These are phyloP conservation scores for Pythium aquatile DNA, from an alignment of 352 stramenopile genomes.

Conservation along the genomic window DNA sequence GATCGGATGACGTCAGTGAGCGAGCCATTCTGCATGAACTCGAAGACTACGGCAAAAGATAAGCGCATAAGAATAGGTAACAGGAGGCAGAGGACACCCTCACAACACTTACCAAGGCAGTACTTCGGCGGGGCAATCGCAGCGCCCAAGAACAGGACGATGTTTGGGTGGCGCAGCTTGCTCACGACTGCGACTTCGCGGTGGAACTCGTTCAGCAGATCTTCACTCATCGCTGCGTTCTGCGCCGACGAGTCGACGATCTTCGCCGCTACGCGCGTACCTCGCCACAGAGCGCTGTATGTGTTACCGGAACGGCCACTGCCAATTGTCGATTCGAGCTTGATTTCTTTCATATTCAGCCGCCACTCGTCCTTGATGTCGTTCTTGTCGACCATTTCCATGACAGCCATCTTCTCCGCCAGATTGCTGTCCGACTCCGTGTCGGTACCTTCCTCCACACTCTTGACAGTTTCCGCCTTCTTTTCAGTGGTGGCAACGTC, in stretches of 20 bases:
- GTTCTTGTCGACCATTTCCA: conserved; percentile 85
- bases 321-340: conserved; percentile 64
- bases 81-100: background rate
- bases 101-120: conserved; percentile 57
- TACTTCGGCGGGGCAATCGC: conserved; percentile 78
- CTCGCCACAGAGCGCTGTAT: conserved; percentile 78
- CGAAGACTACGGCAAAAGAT: conserved; percentile 52
- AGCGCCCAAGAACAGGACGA: conserved; percentile 82
- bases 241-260: conserved; percentile 76
- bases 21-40: conserved; percentile 88
- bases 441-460: conserved; percentile 19
- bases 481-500: conserved; percentile 14
- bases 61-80: background rate
- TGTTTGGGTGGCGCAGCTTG: conserved; percentile 84
- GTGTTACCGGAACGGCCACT: conserved; percentile 75
- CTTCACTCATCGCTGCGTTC: conserved; percentile 60
- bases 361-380: conserved; percentile 86
- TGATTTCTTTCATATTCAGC: conserved; percentile 70
- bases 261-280: conserved; percentile 77
- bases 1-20: conserved; percentile 80
- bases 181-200: conserved; percentile 83
- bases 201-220: conserved; percentile 85
- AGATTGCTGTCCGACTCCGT: conserved; percentile 34
- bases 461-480: conserved; percentile 3
- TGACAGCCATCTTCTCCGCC: conserved; percentile 67